Evolutionary conservation across 176 grass and related monocot species (phyloP), one percentile per base, ranked within the genome.

Genomic region (Aegilops speltoides): DNA sequence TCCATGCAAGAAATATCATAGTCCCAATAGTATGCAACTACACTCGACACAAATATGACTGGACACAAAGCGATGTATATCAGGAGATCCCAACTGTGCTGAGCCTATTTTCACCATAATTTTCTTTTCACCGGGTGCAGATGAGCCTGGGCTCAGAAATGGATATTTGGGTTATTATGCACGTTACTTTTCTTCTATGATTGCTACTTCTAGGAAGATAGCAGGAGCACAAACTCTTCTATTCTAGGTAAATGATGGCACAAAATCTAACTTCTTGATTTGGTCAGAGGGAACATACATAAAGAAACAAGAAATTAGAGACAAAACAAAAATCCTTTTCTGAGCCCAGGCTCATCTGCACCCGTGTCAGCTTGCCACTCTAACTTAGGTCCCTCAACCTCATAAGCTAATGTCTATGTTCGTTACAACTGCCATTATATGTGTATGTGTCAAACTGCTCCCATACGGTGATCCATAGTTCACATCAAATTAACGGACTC

Each of bases 351-450:
- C n/a, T n/a, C n/a, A n/a, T n/a, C n/a, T n/a, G n/a, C n/a, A n/a
- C n/a, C n/a, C n/a, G n/a, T n/a, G n/a, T n/a, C n/a, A n/a, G 16
- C 22, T 68, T 20, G 22, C 19, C 24, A 43, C 20, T 66, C 62
- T 65, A 73, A 65, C 26, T 28, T 50, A 38, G 40, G 61, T 67
- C 37, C 24, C 17, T 46, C 22, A 15, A 46, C 20, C 45, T 75
- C 78, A 20, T 32, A 78, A 74, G 67, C 22, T 54, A 17, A 24
- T 0, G 7, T 33, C 23, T 17, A 7, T 36, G 62, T 20, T 48
- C 24, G 61, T 60, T 83, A 83, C 33, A 84, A 33, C 22, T 65
- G 34, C 74, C 79, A 9, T 34, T 50, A 31, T 73, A 71, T 64
- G 11, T 64, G 40, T 59, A 57, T 5, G 14, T 68, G 34, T 26